Conservation (phyloP, 306 rosid genomes). For the Erythrophleum fordii region DNA sequence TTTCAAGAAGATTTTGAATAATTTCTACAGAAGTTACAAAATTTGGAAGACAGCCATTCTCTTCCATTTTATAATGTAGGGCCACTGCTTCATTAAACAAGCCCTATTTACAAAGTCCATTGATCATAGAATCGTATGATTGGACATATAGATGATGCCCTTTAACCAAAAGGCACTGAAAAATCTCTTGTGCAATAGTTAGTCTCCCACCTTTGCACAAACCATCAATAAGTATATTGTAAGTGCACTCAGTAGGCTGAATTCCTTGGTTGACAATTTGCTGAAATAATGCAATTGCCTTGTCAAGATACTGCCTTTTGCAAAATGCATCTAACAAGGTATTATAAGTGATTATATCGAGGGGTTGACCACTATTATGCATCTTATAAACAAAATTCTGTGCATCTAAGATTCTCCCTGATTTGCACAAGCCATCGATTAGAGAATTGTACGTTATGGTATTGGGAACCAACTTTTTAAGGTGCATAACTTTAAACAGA, state of each 20-base stretch:
- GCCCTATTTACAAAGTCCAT: not conserved
- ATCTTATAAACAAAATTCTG: not conserved
- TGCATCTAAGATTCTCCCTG: not conserved
- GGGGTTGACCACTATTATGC: not conserved
- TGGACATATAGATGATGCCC: not conserved
- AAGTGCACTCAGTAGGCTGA: not conserved
- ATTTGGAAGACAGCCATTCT: not conserved
- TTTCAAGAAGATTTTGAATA: too few relatives aligned
- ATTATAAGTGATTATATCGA: not conserved
- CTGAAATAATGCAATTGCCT: not conserved
- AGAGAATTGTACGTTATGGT: not conserved
- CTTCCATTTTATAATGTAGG: not conserved
- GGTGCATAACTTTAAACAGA: not conserved
- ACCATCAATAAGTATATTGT: not conserved
- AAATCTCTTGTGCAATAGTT: not conserved
- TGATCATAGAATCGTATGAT: not conserved
- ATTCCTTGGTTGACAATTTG: not conserved
- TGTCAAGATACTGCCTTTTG: not conserved
- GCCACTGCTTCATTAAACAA: not conserved
- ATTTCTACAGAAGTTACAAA: not conserved
- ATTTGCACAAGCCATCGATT: not conserved
- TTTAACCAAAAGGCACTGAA: too few relatives aligned
- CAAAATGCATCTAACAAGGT: not conserved
- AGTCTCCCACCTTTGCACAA: not conserved
- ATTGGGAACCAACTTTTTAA: not conserved